phyloP scores from a whole-genome alignment of 371 early-diverging fungal genomes.

The Mortierella sp. region DNA sequence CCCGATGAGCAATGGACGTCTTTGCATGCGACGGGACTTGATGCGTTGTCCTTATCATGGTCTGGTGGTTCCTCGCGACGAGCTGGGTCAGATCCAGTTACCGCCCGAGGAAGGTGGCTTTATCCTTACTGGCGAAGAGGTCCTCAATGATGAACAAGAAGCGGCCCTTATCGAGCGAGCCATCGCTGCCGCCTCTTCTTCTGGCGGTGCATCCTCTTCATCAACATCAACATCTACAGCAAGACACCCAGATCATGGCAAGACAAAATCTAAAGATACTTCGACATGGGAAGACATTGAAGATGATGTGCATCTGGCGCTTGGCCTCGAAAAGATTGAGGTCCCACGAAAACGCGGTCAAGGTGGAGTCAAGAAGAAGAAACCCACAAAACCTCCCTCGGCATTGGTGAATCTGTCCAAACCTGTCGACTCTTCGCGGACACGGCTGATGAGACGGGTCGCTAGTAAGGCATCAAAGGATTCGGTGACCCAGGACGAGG shows the following conservation, averaged over 20 bases:
- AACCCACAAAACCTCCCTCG: slow-evolving; percentile 37
- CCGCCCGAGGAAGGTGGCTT: slow-evolving; percentile 37
- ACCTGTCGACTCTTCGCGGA: slow-evolving; percentile 60
- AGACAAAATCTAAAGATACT: slow-evolving; percentile 22
- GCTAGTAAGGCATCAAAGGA: slow-evolving; percentile 27
- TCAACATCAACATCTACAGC: not conserved
- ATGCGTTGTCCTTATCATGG: slow-evolving; percentile 84
- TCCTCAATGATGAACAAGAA: slow-evolving; percentile 29
- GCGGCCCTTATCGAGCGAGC: slow-evolving; percentile 24
- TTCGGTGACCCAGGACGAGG: slow-evolving; percentile 29
- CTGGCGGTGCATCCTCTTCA: slow-evolving; percentile 15
- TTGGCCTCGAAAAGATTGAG: slow-evolving; percentile 58
- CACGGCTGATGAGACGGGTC: slow-evolving; percentile 61
- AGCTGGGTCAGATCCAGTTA: slow-evolving; percentile 61
- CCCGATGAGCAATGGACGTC: slow-evolving; percentile 73
- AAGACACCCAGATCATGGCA: slow-evolving; percentile 10
- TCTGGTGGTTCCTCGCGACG: slow-evolving; percentile 74
- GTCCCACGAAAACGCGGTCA: slow-evolving; percentile 38
- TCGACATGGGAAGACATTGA: slow-evolving; percentile 71
- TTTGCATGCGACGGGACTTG: slow-evolving; percentile 79
- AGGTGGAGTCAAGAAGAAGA: slow-evolving; percentile 33
- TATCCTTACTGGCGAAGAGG: slow-evolving; percentile 23
- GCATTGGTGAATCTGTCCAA: slow-evolving; percentile 69
- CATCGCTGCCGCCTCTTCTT: slow-evolving; percentile 27
- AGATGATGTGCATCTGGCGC: slow-evolving; percentile 65